Percentiles rank a stretch among this genome's conserved stretches.
phyloP scores from a whole-genome alignment of 2,329 filamentous ascomycete species.

The Colletotrichum cordylinicola region DNA sequence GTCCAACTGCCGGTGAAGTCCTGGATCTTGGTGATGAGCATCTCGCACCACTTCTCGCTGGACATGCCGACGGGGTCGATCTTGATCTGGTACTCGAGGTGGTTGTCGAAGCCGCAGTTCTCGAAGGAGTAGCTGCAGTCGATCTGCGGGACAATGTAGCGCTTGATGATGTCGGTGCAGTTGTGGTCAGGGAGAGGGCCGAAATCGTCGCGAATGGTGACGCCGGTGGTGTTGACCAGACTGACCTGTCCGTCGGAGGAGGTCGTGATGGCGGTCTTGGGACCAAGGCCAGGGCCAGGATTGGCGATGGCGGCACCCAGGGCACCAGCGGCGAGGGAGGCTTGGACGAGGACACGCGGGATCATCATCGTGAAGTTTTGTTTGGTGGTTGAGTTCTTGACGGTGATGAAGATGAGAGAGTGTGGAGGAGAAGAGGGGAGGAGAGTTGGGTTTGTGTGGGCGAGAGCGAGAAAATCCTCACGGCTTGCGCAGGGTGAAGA shows the following conservation, averaged over 20 bases:
- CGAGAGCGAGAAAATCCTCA: background rate
- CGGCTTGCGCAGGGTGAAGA: background rate
- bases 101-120: conserved; percentile 6
- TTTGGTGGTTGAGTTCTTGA: background rate
- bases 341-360: background rate
- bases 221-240: background rate
- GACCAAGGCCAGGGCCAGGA: background rate
- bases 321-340: background rate
- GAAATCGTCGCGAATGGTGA: background rate
- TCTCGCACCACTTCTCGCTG: conserved; percentile 4
- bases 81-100: conserved; percentile 8
- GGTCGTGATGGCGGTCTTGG: background rate
- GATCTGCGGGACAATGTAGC: background rate
- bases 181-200: background rate
- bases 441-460: background rate
- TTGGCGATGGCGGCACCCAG: background rate
- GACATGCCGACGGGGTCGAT: conserved; percentile 1
- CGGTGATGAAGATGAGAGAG: background rate
- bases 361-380: background rate
- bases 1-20: background rate
- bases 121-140: conserved; percentile 11
- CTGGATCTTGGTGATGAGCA: background rate
- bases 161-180: background rate
- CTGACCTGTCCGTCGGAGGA: background rate
- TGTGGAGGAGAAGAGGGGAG: background rate